Evolutionary conservation across 2,329 filamentous ascomycete species (phyloP), one percentile per base, ranked within the genome.

Genomic region (Verticillium longisporum): DNA sequence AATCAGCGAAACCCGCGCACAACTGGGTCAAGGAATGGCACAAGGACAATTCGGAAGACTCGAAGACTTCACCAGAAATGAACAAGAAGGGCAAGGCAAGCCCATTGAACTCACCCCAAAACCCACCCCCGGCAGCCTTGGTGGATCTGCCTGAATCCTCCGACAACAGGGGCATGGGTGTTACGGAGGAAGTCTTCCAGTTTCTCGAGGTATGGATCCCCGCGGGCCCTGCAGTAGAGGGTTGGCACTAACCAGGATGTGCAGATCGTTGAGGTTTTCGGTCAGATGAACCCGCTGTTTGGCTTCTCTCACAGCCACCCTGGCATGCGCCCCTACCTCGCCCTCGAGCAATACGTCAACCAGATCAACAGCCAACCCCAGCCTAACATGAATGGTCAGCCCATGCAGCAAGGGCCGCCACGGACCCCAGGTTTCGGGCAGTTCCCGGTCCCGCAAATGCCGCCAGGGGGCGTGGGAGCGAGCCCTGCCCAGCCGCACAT

Each of bases 1-100:
- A 87, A 55, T 83, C 83, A 6, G 85, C 85, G 14, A 82, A 83
- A 67, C 86, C 86, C 2, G 77, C 82, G 32, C 86, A 88, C 65
- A 79, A 81, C 64, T 88, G 86, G 86, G 77, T 83, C 66, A 88
- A 88, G 74, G 85, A 88, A 31, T 88, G 86, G 85, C 78, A 80
- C 63, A 83, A 77, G 68, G 72, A 84, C 54, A 88, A 88, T 71
- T 71, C 77, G 1, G 77, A 79, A 61, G 84, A 88, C 65, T 74
- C 72, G 59, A 87, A 86, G 69, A 73, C 79, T 61, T 88, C 86
- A 1, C 86, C 86, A 0, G 86, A 88, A 68, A 84, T 88, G 81
- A 87, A 81, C 71, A 88, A 88, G 72, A 88, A 88, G 77, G 76
- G 77, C 70, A 88, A 88, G 69, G 69, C 75, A 26, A 84, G 82